These are phyloP conservation scores for Dendrobium chrysotoxum DNA, from an alignment of 106 monocot genomes.

Conservation along the genomic window DNA sequence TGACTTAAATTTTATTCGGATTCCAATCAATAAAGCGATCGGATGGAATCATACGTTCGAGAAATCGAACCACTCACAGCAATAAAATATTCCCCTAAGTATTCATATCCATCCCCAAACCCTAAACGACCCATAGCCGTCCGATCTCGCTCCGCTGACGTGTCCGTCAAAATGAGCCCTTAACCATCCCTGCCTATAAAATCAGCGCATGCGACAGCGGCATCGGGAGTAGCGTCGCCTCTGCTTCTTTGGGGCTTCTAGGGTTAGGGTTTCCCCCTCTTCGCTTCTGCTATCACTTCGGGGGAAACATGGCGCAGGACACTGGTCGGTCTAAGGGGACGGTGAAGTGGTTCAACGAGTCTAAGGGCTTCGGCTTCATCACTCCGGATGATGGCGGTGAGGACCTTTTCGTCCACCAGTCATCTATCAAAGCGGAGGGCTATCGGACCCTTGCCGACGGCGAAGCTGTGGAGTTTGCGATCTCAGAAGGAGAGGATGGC, in stretches of 20 bases:
- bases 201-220: background rate
- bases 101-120: background rate
- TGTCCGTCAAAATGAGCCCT: background rate
- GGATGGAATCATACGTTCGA: too few species aligned
- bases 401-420: conserved; percentile 9
- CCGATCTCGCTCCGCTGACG: background rate
- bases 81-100: too few species aligned
- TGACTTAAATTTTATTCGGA: too few species aligned
- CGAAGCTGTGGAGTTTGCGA: background rate
- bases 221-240: background rate
- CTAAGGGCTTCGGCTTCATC: conserved; percentile 8
- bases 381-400: conserved; percentile 5
- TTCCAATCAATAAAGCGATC: too few species aligned
- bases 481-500: conserved; percentile 1
- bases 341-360: conserved; percentile 6
- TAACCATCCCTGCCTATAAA: background rate
- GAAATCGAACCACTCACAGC: too few species aligned
- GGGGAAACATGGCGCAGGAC: background rate
- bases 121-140: background rate
- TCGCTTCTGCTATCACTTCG: background rate
- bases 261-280: conserved; percentile 1
- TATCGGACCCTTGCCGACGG: background rate
- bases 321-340: conserved; percentile 1
- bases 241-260: background rate
- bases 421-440: conserved; percentile 3